Evolutionary conservation across 768 basidiomycete species (phyloP).

Genomic region (Mycena indigotica): DNA sequence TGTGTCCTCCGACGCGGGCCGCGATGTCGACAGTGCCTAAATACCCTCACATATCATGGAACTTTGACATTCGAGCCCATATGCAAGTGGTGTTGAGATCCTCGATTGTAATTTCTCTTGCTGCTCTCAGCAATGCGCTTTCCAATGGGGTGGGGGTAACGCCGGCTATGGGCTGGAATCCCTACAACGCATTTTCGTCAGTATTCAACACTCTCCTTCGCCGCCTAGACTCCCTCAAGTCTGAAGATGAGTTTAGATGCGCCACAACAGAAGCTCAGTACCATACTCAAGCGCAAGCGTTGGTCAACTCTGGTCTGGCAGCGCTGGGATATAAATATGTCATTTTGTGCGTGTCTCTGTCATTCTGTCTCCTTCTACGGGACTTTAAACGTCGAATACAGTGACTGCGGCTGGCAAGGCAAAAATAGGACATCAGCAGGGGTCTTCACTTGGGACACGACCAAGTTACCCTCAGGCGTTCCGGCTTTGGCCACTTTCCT

Average conservation of each 20-base stretch:
- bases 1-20: too few relatives aligned
- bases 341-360: slow-evolving; percentile 44
- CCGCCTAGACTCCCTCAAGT: not conserved
- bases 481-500: slow-evolving; percentile 41
- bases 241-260: slow-evolving; percentile 33
- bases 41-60: too few relatives aligned
- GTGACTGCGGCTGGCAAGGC: slow-evolving; percentile 56
- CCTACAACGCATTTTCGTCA: slow-evolving; percentile 50
- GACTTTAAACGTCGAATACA: too few relatives aligned
- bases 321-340: slow-evolving; percentile 45
- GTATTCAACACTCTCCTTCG: slow-evolving; percentile 15
- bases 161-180: slow-evolving; percentile 53
- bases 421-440: slow-evolving; percentile 42
- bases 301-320: slow-evolving; percentile 40
- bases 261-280: slow-evolving; percentile 45
- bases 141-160: slow-evolving; percentile 43
- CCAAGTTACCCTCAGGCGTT: slow-evolving; percentile 40
- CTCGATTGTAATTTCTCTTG: not conserved
- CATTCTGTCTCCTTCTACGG: too few relatives aligned
- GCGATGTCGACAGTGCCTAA: too few relatives aligned
- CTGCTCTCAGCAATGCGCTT: not conserved
- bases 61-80: too few relatives aligned
- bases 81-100: too few relatives aligned
- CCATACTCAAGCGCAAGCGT: slow-evolving; percentile 38
- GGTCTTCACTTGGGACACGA: slow-evolving; percentile 47